A percentile compares a stretch with the other conserved stretches of the same genome.
Conservation (phyloP, 345 rosid species). For the Camelina hispida region DNA sequence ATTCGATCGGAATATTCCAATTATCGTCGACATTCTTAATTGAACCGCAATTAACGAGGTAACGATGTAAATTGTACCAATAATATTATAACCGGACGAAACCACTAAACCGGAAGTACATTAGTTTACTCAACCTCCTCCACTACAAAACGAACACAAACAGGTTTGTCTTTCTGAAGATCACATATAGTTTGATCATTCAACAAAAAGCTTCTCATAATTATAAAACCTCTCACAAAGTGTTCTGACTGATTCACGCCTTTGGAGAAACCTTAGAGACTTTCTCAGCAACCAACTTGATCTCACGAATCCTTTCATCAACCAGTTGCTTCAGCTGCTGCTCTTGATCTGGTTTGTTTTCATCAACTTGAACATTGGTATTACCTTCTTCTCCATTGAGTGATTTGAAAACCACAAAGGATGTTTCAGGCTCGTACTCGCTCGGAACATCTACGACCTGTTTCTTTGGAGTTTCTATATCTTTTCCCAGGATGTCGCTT, state of each 20-base stretch:
- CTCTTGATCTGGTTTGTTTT: slow-evolving; percentile 59
- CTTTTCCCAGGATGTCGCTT: slow-evolving; percentile 77
- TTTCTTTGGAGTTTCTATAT: slow-evolving; percentile 67
- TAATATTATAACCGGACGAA: slow-evolving; percentile 1
- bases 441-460: slow-evolving; percentile 69
- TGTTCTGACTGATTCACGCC: neutral
- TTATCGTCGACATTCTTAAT: too few species aligned
- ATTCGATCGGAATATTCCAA: too few species aligned
- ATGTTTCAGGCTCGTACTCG: slow-evolving; percentile 57
- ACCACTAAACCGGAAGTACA: slow-evolving; percentile 26
- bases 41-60: neutral
- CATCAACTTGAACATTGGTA: slow-evolving; percentile 56
- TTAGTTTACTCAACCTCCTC: slow-evolving; percentile 20
- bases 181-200: slow-evolving; percentile 24
- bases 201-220: slow-evolving; percentile 27
- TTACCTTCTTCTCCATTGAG: slow-evolving; percentile 45
- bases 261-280: slow-evolving; percentile 40
- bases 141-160: slow-evolving; percentile 28
- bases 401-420: slow-evolving; percentile 78
- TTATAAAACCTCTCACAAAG: slow-evolving; percentile 1
- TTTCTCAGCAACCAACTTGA: slow-evolving; percentile 72
- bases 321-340: slow-evolving; percentile 84
- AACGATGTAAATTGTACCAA: neutral
- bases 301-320: slow-evolving; percentile 75
- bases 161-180: slow-evolving; percentile 9